A percentile compares a stretch with the other conserved stretches of the same genome.
Evolutionary conservation across 2,329 filamentous ascomycete genomes (phyloP).

Genomic region (Clonostachys rhizophaga): DNA sequence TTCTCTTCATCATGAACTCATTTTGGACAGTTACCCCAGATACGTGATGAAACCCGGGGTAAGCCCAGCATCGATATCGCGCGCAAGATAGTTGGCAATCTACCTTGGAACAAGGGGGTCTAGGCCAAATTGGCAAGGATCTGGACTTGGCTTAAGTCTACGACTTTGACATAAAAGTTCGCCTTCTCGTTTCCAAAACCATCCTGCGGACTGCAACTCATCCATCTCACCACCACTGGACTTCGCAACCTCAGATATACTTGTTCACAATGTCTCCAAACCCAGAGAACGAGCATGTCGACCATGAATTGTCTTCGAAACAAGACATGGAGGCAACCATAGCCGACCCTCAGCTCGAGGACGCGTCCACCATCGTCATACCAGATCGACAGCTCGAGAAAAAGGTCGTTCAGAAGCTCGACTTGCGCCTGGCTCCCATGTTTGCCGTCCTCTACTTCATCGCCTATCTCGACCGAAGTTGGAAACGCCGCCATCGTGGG

Average conservation of each 20-base stretch:
- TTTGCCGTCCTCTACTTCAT: conserved; percentile 8
- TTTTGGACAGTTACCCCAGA: no score
- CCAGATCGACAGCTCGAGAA: not conserved
- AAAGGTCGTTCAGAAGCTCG: not conserved
- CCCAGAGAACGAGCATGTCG: not conserved
- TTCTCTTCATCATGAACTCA: no score
- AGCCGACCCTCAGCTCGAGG: not conserved
- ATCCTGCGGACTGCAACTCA: no score
- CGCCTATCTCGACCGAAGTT: conserved; percentile 25
- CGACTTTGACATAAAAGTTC: no score
- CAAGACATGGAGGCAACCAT: not conserved
- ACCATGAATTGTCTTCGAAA: not conserved
- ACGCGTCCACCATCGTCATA: not conserved
- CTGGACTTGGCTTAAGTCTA: no score
- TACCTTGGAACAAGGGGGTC: no score
- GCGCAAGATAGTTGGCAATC: no score
- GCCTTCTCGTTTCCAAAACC: no score
- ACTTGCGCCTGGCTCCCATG: not conserved
- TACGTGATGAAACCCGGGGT: no score
- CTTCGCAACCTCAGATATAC: not conserved
- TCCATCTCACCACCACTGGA: not conserved
- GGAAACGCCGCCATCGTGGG: conserved; percentile 54
- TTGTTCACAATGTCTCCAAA: not conserved
- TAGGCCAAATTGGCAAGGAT: no score
- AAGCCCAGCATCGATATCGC: no score